These are phyloP conservation scores for Phytopythium kandeliae DNA, from an alignment of 352 stramenopile species.

Conservation along the genomic window DNA sequence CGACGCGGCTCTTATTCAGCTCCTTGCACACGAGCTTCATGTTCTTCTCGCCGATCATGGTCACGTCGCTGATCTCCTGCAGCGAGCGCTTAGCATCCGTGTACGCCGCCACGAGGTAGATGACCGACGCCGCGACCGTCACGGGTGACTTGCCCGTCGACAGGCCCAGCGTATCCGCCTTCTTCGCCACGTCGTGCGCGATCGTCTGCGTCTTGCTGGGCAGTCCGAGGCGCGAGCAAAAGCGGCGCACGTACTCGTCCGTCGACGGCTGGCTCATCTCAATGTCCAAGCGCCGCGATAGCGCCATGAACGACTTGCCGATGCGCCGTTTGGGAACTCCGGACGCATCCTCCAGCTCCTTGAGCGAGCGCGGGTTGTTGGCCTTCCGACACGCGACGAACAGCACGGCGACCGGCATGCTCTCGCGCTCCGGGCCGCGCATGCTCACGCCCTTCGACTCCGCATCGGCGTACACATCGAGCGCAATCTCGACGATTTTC, in stretches of 20 bases:
- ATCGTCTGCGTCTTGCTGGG: conserved; percentile 75
- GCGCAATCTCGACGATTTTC: conserved; percentile 60
- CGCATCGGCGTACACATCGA: conserved; percentile 67
- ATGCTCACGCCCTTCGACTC: conserved; percentile 62
- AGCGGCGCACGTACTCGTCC: conserved; percentile 72
- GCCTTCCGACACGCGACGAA: conserved; percentile 73
- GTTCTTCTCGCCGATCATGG: conserved; percentile 78
- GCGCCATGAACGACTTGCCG: conserved; percentile 73
- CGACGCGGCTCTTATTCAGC: conserved; percentile 76
- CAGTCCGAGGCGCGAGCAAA: conserved; percentile 68
- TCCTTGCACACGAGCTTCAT: conserved; percentile 85
- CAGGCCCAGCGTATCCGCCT: conserved; percentile 55
- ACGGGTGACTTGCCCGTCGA: conserved; percentile 67
- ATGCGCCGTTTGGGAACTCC: conserved; percentile 71
- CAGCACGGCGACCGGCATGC: conserved; percentile 54
- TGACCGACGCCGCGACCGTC: conserved; percentile 67
- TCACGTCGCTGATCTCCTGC: conserved; percentile 78
- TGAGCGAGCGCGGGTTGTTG: conserved; percentile 58
- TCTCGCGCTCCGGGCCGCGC: conserved; percentile 57
- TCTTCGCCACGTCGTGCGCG: conserved; percentile 69
- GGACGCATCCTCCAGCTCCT: conserved; percentile 74
- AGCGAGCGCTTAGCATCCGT: conserved; percentile 76
- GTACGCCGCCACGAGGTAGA: conserved; percentile 80
- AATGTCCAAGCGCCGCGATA: conserved; percentile 45
- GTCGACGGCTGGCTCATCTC: conserved; percentile 67